Percentiles rank a stretch among this genome's conserved stretches.
phyloP scores from a whole-genome alignment of 1,284 basidiomycete species.

The Cryptococcus sp. region DNA sequence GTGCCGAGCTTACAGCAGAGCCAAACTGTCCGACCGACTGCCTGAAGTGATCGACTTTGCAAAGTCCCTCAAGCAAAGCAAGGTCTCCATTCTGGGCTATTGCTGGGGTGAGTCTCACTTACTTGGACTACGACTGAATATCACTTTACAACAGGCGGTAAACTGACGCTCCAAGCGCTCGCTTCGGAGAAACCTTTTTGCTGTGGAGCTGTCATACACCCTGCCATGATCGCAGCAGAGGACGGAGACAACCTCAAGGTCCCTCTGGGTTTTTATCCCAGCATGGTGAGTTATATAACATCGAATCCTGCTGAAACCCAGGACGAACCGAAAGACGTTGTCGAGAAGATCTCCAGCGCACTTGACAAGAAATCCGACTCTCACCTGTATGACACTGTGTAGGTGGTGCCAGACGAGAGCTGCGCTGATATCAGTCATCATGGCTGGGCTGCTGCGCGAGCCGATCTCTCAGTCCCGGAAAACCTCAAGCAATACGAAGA shows the following conservation, averaged over 20 bases:
- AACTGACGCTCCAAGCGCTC: conserved; percentile 37
- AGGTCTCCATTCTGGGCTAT: conserved; percentile 42
- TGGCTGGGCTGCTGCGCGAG: conserved; percentile 72
- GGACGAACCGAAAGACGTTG: conserved; percentile 44
- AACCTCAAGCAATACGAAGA: conserved; percentile 69
- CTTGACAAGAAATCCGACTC: conserved; percentile 29
- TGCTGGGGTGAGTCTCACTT: conserved; percentile 42
- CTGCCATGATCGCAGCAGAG: conserved; percentile 43
- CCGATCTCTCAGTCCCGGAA: conserved; percentile 63
- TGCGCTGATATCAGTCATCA: conserved; percentile 58
- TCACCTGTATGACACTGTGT: conserved; percentile 47
- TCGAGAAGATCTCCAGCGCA: conserved; percentile 28
- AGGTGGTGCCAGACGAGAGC: conserved; percentile 11
- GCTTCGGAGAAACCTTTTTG: conserved; percentile 26
- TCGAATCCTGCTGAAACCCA: conserved; percentile 1
- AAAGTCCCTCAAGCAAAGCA: conserved; percentile 30
- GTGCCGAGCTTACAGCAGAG: conserved; percentile 17
- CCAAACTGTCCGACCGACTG: conserved; percentile 41
- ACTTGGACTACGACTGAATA: neutral
- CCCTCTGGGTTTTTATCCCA: conserved; percentile 44
- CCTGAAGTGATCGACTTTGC: conserved; percentile 44
- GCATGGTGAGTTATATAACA: conserved; percentile 16
- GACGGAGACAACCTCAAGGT: conserved; percentile 41
- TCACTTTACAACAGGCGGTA: conserved; percentile 33
- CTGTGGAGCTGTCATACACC: conserved; percentile 41